phyloP scores from a whole-genome alignment of 257 asterid species.

The Solanum sejunctum region DNA sequence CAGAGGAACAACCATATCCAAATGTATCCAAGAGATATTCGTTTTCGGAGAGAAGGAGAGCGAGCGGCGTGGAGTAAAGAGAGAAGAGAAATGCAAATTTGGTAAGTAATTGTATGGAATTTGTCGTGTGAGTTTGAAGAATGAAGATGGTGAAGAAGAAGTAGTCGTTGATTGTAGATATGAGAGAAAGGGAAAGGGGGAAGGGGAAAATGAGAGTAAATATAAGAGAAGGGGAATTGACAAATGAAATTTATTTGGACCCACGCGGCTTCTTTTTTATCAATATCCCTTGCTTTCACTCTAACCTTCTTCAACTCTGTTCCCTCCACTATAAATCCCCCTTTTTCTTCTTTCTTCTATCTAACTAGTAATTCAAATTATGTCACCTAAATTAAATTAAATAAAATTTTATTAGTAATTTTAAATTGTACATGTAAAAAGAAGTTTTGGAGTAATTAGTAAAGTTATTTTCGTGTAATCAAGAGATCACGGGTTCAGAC shows the following conservation, averaged over 20 bases:
- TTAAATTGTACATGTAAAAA: too few relatives aligned
- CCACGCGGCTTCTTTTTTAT: slow-evolving; percentile 42
- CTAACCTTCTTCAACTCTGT: slow-evolving; percentile 12
- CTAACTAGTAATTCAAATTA: too few relatives aligned
- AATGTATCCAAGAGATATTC: background rate
- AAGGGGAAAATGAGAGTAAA: background rate
- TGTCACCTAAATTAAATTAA: too few relatives aligned
- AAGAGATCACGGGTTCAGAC: accelerated
- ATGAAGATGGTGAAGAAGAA: background rate
- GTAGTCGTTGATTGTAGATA: background rate
- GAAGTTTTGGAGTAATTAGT: too few relatives aligned
- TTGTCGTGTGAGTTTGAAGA: background rate
- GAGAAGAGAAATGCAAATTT: background rate
- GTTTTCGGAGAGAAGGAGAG: slow-evolving; percentile 17
- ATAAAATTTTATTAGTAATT: too few relatives aligned
- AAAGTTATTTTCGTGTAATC: too few relatives aligned
- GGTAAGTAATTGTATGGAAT: background rate
- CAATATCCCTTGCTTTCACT: slow-evolving; percentile 39
- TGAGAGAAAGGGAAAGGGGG: background rate
- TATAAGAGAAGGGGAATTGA: background rate
- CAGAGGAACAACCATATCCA: slow-evolving; percentile 14
- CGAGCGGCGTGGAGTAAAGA: slow-evolving; percentile 42
- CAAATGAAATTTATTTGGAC: slow-evolving; percentile 21
- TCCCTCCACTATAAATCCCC: background rate
- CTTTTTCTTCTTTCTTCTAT: background rate